Base-by-base conservation (phyloP, 2,329 filamentous ascomycete species). In the Penicillium palitans region DNA sequence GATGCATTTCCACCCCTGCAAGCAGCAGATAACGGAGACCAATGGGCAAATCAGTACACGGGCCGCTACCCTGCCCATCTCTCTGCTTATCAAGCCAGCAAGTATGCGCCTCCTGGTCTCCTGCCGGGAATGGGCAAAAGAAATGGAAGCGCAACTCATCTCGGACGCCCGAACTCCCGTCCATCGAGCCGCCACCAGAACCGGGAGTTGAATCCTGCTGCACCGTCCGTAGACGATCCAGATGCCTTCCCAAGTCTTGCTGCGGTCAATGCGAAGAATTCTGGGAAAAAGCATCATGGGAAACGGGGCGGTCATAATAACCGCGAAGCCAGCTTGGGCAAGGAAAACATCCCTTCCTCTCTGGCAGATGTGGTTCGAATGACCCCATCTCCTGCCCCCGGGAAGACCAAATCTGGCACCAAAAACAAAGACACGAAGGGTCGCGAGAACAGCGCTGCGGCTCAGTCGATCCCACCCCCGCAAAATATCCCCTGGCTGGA, bases 401-500 rank as follows among this genome's bases (percentile, higher is more conserved):
- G 78, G 25, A 78, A 76, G 50, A 78, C 80, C 8, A 79, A 77
- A 57, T 63, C 82, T 82, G 45, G 83, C 81, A 66, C 83, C 81
- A 64, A 87, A 83, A 62, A 85, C 83, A 61, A 87, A 84, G 72
- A 89, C 42, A 83, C 83, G 12, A 87, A 83, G 56, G 80, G 85
- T 48, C 85, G 87, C 21, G 91, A 96, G 74, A 91, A 93, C 68
- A 95, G 89, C 71, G 83, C 85, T 27, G 88, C 91, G 31, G 90
- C 92, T 17, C 88, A 90, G 72, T 88, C 91, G 2, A 98, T 99
- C 56, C 85, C 90, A 19, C 86, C 87, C 57, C 95, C 95, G 10
- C 91, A 95, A 71, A 90, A 97, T 67, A 91, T 99, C 47, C 95
- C 95, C 0, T 99, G 95, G 95, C 80, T 98, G 4, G 93, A 97